Evolutionary conservation across 2,329 filamentous ascomycete species (phyloP), one percentile per base, ranked within the genome.

Genomic region (Neonectria magnoliae): DNA sequence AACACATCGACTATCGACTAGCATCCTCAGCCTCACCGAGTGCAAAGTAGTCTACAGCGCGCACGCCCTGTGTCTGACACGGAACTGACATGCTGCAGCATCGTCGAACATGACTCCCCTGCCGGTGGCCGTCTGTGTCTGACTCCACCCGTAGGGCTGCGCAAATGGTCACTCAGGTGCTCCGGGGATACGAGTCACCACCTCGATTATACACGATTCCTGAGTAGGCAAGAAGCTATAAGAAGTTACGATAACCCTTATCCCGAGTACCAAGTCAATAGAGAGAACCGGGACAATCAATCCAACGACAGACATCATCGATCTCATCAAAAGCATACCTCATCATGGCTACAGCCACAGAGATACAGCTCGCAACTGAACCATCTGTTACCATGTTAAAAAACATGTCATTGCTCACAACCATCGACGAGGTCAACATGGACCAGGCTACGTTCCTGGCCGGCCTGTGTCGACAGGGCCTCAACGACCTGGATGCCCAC

Each of bases 311-410:
- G 16, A n/a, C 41, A 33, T 42, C 22, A 51, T 45, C 38, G 22
- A 36, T 10, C 41, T 29, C 18, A 14, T 27, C 36, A 11, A 16
- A 14, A 42, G 8, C n/a, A 31, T 8, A 54, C 3, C 31, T 55
- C 57, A 62, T 18, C 38, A 78, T 79, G 77, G 75, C 76, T 55
- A 72, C 77, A 16, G 77, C 77, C 55, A 77, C 76, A 25, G 73
- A 77, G n/a, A 45, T 78, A 11, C 67, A 72, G 58, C 65, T 76
- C 16, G 54, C 68, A 38, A 55, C 57, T 25, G 64, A 69, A 57
- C 66, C 70, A 20, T 68, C 72, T 14, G 62, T 72, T 25, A 47
- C 14, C 33, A 31, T 36, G 16, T 27, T 48, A 25, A 54, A 58
- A 22, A 18, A 63, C 16, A n/a, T 25, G 36, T 31, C 51, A 18